Evolutionary conservation across 169 alveolate species (phyloP).

Genomic region (Cryptosporidium viatorum): DNA sequence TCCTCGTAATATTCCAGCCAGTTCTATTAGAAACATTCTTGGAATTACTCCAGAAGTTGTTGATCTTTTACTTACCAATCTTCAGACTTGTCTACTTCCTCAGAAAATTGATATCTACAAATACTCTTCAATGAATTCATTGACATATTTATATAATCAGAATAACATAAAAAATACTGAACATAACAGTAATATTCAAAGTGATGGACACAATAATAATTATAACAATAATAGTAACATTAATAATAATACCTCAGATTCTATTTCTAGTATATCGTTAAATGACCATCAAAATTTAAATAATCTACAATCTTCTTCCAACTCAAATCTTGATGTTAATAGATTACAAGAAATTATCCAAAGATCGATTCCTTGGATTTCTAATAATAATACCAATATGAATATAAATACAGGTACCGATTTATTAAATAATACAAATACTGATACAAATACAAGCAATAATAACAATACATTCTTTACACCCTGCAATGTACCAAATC

Average conservation of each 20-base stretch:
- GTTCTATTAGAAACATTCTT: not conserved
- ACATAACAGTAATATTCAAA: not conserved
- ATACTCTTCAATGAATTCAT: conserved; percentile 23
- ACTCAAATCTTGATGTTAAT: not conserved
- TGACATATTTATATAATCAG: not conserved
- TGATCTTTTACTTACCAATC: conserved; percentile 24
- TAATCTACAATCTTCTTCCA: not conserved
- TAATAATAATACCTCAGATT: not conserved
- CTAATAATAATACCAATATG: not conserved
- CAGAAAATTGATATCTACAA: conserved; percentile 43
- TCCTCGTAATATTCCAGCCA: conserved; percentile 16
- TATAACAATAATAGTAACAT: not conserved
- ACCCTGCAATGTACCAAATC: conserved; percentile 44
- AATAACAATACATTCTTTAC: conserved; percentile 7
- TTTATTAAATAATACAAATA: too few relatives aligned
- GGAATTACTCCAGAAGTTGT: conserved; percentile 47
- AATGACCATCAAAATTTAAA: not conserved
- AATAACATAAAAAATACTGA: not conserved
- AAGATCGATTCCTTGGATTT: conserved; percentile 13
- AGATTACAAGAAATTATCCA: conserved; percentile 34
- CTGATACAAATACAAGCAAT: not conserved
- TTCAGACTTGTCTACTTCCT: conserved; percentile 46
- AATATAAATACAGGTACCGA: not conserved
- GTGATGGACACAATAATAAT: not conserved
- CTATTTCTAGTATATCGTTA: not conserved